Conservation (phyloP, 345 rosid genomes). For the Acer negundo region DNA sequence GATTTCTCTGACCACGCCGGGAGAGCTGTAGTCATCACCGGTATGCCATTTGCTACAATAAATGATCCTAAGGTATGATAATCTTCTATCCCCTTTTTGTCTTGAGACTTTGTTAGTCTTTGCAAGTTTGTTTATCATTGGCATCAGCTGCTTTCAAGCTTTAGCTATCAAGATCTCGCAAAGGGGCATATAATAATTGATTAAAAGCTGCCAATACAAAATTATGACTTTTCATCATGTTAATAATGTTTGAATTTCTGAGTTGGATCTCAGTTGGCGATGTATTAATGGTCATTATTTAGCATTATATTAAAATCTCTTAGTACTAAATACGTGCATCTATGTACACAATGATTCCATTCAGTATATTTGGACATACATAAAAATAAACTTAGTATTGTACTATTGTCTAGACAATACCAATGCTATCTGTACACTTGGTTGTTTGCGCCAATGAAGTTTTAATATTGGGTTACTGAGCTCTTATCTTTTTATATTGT, state of each 20-base stretch:
- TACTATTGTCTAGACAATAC: neutral
- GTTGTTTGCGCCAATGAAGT: neutral
- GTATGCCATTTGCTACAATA: conserved; percentile 83
- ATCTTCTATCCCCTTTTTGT: neutral
- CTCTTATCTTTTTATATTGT: neutral
- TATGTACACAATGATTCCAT: neutral
- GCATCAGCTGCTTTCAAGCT: conserved; percentile 4
- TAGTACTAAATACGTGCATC: neutral
- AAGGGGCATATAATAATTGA: neutral
- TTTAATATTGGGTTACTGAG: neutral
- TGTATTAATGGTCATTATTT: neutral
- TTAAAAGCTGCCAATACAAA: conserved; percentile 6
- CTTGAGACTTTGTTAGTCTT: neutral
- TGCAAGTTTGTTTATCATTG: neutral
- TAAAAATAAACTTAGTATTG: neutral
- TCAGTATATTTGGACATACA: neutral
- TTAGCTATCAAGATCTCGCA: neutral
- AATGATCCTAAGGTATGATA: conserved; percentile 84
- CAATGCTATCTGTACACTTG: neutral
- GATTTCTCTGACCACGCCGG: conserved; percentile 98
- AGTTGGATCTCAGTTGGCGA: neutral
- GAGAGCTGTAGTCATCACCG: conserved; percentile 91
- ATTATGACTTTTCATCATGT: conserved; percentile 5
- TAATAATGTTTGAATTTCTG: neutral
- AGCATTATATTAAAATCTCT: neutral